Evolutionary conservation across 805 yeast genomes (phyloP), one percentile per base, ranked within the genome.

Genomic region (Danielozyma ontarioensis): DNA sequence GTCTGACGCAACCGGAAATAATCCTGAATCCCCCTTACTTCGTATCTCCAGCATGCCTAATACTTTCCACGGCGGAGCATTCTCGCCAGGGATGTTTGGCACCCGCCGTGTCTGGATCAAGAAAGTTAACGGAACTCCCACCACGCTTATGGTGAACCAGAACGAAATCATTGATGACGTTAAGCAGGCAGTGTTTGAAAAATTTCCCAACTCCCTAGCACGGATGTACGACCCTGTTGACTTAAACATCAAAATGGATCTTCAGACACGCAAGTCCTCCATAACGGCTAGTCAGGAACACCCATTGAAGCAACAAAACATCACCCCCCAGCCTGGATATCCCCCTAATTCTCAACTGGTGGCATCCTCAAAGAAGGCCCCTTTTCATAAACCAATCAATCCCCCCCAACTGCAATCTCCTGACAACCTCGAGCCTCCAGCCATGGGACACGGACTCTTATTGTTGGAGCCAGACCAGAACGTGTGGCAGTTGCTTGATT

Each of bases 131-230:
- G 76, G 76, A 2, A 69, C 68, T 13, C 83, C 97, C 3, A 85
- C 96, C 0, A 74, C 94, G 1, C 58, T 89, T 5, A 52, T 67
- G 37, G 81, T 84, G 13, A 64, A 67, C 13, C 76, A 76, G 19
- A 51, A 56, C 14, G 90, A 84, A 50, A 70, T 88, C 1, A 72
- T 89, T 4, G 97, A 89, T 55, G 96, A 90, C 55, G 63, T 89
- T 46, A 89, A 89, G 49, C 61, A 70, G 8, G 70, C 76, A 38
- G 70, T 89, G 1, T 56, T 79, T 24, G 61, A 60, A 28, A 83
- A 80, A 45, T 83, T 73, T 53, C 83, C 94, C 34, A 77, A 82
- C 38, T 71, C 85, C 2, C 50, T 82, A 35, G 83, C 78, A 3
- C 53, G 73, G 39, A 52, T 63, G 29, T 72, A 69, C 49, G 87